These are phyloP conservation scores for Hyaloscypha finlandica DNA, from an alignment of 495 filamentous ascomycete genomes.

Conservation along the genomic window DNA sequence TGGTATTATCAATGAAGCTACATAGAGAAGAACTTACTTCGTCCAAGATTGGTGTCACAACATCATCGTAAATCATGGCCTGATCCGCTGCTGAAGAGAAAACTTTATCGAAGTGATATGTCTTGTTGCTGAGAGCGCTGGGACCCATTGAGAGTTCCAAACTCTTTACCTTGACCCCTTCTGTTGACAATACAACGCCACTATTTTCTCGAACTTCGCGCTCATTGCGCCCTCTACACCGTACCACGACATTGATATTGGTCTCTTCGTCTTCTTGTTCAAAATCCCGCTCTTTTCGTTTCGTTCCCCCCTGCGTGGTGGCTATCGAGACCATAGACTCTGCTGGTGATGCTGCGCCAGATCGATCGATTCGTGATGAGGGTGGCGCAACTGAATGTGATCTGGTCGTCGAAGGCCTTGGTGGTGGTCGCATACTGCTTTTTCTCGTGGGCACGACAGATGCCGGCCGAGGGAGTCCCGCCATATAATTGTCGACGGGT, in stretches of 20 bases:
- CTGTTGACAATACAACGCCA: constrained; percentile 83
- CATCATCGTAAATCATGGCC: constrained; percentile 87
- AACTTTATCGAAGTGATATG: constrained; percentile 94
- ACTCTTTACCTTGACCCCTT: constrained; percentile 78
- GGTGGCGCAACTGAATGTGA: constrained; percentile 40
- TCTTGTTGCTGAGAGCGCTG: constrained; percentile 89
- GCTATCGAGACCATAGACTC: constrained; percentile 59
- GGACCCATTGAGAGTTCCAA: constrained; percentile 92
- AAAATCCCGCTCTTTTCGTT: constrained; percentile 82
- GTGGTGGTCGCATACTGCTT: constrained; percentile 57
- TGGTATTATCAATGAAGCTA: constrained; percentile 15
- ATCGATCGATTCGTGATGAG: constrained; percentile 40
- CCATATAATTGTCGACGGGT: constrained; percentile 43
- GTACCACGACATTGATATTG: constrained; percentile 95
- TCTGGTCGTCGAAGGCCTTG: constrained; percentile 45
- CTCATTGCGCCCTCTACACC: constrained; percentile 90
- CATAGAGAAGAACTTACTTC: constrained; percentile 61
- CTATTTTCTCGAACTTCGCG: constrained; percentile 92
- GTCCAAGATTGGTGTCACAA: constrained; percentile 86
- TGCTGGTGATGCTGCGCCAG: constrained; percentile 62
- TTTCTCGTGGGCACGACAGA: constrained; percentile 53
- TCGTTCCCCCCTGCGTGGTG: constrained; percentile 49
- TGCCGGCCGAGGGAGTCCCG: constrained; percentile 54
- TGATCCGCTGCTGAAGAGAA: constrained; percentile 97
- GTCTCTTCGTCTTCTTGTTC: constrained; percentile 79